Base-by-base conservation (phyloP, 2,329 filamentous ascomycete species). In the Phialophora macrospora region DNA sequence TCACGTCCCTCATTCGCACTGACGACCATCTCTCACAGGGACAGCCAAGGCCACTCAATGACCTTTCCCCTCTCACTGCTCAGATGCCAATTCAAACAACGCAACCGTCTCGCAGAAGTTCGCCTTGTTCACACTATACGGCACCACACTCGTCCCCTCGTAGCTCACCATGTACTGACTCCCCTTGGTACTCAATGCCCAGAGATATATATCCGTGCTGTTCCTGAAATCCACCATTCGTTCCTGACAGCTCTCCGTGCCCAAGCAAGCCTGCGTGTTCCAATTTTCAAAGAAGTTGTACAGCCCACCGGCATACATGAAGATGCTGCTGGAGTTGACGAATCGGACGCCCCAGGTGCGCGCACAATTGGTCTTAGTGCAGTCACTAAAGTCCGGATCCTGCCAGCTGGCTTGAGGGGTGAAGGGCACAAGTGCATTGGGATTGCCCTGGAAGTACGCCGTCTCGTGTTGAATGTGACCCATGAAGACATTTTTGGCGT, bases 381-480 rank as follows among this genome's bases (percentile, higher is more conserved):
- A 85, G 57, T 78, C 73, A 0, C 72, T 52, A 9, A 83, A 90
- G 75, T 79, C 78, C 0, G 84, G 85, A 68, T 88, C 84, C 64
- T 79, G 75, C 62, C 83, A 76, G 12, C 77, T 73, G 1, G 75
- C 51, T 22, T 80, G 77, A 0, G 77, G 71, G 1, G 73, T 77
- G 77, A 90, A 90, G 0, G 87, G 89, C 7, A 78, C 78, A 0
- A 82, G 80, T 0, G 88, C 85, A 54, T 78, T 78, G 0, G 89
- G 88, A 73, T 84, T 86, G 26, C 88, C 86, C 75, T 91, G 89
- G 77, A 85, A 90, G 77, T 92, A 92, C 0, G 89, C 85, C 4
- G 88, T 88, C 75, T 91, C 89, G 57, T 88, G 88, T 74, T 92
- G 89, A 55, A 88, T 84, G 71, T 87, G 82, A 20, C 86, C 87